Conservation (phyloP, 441 rosid genomes). For the Corymbia citriodora region DNA sequence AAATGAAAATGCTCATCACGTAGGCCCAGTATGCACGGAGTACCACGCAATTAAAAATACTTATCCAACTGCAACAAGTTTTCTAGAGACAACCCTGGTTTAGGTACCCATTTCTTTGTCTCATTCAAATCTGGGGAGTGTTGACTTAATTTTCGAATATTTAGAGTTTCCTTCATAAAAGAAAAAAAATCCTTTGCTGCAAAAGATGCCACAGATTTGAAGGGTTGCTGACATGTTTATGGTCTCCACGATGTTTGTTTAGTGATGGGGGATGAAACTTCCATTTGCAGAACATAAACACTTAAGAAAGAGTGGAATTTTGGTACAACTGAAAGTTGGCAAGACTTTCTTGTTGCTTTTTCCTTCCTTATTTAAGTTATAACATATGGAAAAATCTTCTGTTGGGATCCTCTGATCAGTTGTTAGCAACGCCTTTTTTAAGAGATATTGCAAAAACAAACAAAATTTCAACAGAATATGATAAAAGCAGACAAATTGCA, state of each 20-base stretch:
- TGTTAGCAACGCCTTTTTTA: neutral
- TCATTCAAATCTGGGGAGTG: neutral
- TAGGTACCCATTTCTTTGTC: neutral
- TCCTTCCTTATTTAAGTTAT: neutral
- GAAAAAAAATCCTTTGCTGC: neutral
- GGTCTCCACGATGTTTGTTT: neutral
- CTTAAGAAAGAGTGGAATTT: neutral
- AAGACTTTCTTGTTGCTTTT: neutral
- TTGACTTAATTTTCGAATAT: neutral
- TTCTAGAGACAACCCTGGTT: neutral
- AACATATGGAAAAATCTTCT: neutral
- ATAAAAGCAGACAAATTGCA: neutral
- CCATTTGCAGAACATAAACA: neutral
- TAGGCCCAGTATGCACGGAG: neutral
- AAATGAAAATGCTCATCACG: neutral
- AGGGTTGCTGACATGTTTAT: neutral
- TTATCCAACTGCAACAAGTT: neutral
- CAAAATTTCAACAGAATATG: neutral
- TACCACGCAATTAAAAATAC: neutral
- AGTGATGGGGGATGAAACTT: neutral
- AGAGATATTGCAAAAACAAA: neutral
- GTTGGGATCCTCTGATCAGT: neutral
- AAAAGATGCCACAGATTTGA: neutral
- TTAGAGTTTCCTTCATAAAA: neutral
- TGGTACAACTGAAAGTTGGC: neutral